phyloP scores from a whole-genome alignment of 352 stramenopile genomes.

The Phytophthora citricola region DNA sequence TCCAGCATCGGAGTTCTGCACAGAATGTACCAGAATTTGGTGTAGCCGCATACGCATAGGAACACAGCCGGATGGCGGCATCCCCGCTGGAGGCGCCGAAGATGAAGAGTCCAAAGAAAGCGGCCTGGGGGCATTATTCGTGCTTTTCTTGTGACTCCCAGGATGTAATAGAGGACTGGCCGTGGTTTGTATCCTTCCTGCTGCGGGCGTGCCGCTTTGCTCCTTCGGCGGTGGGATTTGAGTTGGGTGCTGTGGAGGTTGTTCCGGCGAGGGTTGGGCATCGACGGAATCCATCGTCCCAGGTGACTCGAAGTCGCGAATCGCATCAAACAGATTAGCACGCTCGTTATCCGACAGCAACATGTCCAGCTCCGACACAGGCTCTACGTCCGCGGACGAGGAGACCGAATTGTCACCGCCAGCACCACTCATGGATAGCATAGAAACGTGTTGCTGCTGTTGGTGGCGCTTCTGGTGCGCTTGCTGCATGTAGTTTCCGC shows the following conservation, averaged over 20 bases:
- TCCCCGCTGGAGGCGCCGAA: slow-evolving; percentile 28
- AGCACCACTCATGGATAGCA: slow-evolving; percentile 15
- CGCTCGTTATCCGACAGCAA: slow-evolving; percentile 72
- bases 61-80: slow-evolving; percentile 34
- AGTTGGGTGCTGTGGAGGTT: slow-evolving; percentile 12
- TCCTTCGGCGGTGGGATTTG: slow-evolving; percentile 23
- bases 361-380: slow-evolving; percentile 52
- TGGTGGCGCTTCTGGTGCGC: slow-evolving; percentile 25
- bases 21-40: slow-evolving; percentile 53
- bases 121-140: slow-evolving; percentile 23
- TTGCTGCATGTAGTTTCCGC: slow-evolving; percentile 34
- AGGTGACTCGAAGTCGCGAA: slow-evolving; percentile 71
- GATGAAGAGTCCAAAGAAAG: slow-evolving; percentile 44
- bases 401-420: slow-evolving; percentile 18
- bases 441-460: slow-evolving; percentile 22
- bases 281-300: slow-evolving; percentile 19
- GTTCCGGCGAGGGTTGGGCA: slow-evolving; percentile 13
- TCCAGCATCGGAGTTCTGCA: slow-evolving; percentile 51
- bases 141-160: slow-evolving; percentile 28
- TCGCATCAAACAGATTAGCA: slow-evolving; percentile 73
- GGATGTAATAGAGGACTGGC: slow-evolving; percentile 30
- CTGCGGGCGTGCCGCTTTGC: slow-evolving; percentile 6
- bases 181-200: slow-evolving; percentile 24
- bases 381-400: slow-evolving; percentile 26
- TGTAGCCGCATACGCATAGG: slow-evolving; percentile 49